Base-by-base conservation (phyloP, 768 basidiomycete species). In the Boletus fagicola region DNA sequence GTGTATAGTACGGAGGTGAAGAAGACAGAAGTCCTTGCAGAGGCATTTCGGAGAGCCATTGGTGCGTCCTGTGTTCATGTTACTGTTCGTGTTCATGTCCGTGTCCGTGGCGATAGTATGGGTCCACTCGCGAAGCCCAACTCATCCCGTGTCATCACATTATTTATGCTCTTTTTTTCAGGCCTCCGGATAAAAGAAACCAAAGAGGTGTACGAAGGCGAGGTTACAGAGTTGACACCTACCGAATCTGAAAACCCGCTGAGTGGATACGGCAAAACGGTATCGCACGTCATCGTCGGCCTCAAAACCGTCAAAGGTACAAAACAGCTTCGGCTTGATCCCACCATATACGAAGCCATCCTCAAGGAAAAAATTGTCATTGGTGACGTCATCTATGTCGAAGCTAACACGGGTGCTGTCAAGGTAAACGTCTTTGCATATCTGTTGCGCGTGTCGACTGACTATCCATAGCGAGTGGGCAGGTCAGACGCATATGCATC, bases 141-240 rank as follows among this genome's bases (percentile, higher is more conserved):
- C 16, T 16, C 30, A 1, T 6, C 9, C 11, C 7, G 11, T 40
- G 4, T n/a, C 28, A 35, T 49, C 47, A 31, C 12, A 5, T 33
- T 8, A 4, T 22, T 43, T 48, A 49, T 5, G 6, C 28, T 28
- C 6, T 26, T 18, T 38, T 42, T 4, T 35, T 35, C 43, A 65
- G 95, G 96, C 47, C 82, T 98, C 38, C 86, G 96, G 71, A 97
- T 98, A 79, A 98, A 98, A 74, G 97, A 98, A 75, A 98, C 95
- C 7, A 98, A 99, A 71, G 94, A 97, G 68, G 94, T 98, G 8
- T 98, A 95, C 73, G 96, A 98, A 72, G 96, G 97, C 58, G 96
- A 99, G 75, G 91, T 99, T 18, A 98, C 96, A 10, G 96, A 98
- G 68, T 76, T 98, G 58, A 97, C 96, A 4, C 97, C 97, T 3